Percentiles rank a stretch among this genome's conserved stretches.
Conservation (phyloP, 805 yeast genomes). For the Cyberlindnera meyerae region DNA sequence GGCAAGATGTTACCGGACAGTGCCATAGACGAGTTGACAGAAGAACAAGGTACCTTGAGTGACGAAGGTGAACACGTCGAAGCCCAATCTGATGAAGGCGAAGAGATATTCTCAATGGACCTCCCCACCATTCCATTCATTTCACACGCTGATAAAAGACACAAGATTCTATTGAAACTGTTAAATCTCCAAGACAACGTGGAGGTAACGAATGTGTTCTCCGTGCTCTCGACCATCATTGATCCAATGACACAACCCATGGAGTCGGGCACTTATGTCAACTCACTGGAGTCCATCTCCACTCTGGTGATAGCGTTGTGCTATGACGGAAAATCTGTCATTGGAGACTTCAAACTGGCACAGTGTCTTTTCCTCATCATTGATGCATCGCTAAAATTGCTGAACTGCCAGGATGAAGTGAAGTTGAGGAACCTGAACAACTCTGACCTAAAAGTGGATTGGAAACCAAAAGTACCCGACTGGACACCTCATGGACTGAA, state of each 20-base stretch:
- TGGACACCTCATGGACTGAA: slow-evolving; percentile 36
- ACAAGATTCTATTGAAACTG: slow-evolving; percentile 26
- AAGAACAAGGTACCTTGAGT: too few relatives aligned
- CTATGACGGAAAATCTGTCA: slow-evolving; percentile 24
- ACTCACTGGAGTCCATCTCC: slow-evolving; percentile 53
- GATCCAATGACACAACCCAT: slow-evolving; percentile 72
- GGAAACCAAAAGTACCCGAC: slow-evolving; percentile 28
- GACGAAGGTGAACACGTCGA: too few relatives aligned
- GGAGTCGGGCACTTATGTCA: slow-evolving; percentile 46
- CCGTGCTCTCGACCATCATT: slow-evolving; percentile 33
- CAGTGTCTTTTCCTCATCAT: slow-evolving; percentile 32
- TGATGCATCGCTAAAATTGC: slow-evolving; percentile 29
- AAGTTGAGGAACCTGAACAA: slow-evolving; percentile 37
- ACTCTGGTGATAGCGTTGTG: slow-evolving; percentile 39
- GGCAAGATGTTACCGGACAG: too few relatives aligned
- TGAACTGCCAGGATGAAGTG: slow-evolving; percentile 41
- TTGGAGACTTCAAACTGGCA: slow-evolving; percentile 33
- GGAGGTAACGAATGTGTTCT: slow-evolving; percentile 13
- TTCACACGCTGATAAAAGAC: slow-evolving; percentile 28
- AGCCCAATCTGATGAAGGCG: slow-evolving; percentile 17
- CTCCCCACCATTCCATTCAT: slow-evolving; percentile 21
- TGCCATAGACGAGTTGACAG: too few relatives aligned
- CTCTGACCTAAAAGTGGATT: slow-evolving; percentile 31
- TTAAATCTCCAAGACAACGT: slow-evolving; percentile 21
- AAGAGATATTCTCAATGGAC: slow-evolving; percentile 29